A percentile compares a stretch with the other conserved stretches of the same genome.
These are phyloP conservation scores for Penicillium rolfsii DNA, from an alignment of 2,329 filamentous ascomycete genomes.

Conservation along the genomic window DNA sequence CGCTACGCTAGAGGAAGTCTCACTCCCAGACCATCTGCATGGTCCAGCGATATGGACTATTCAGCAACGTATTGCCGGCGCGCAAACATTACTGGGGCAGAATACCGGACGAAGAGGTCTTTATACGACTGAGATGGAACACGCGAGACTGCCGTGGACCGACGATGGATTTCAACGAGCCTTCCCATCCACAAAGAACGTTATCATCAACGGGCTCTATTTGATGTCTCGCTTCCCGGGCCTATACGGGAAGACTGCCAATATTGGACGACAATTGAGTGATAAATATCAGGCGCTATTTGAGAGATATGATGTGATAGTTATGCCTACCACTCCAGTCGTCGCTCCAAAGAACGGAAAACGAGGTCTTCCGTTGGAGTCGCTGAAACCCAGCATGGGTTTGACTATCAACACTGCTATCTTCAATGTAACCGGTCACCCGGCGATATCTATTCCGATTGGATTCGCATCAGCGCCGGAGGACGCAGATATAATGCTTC, in stretches of 20 bases:
- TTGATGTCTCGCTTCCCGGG: conserved; percentile 44
- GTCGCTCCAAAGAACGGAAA: conserved; percentile 32
- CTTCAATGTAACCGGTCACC: conserved; percentile 62
- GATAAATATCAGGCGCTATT: conserved; percentile 49
- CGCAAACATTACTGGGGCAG: conserved; percentile 48
- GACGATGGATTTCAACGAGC: conserved; percentile 55
- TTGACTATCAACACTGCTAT: conserved; percentile 60
- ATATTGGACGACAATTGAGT: conserved; percentile 44
- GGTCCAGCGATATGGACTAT: conserved; percentile 55
- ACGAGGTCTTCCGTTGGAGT: conserved; percentile 30
- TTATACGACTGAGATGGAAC: conserved; percentile 56
- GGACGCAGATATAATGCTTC: conserved; percentile 42
- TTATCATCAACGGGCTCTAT: conserved; percentile 47
- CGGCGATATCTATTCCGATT: conserved; percentile 57
- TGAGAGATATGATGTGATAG: conserved; percentile 43
- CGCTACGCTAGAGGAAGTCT: conserved; percentile 55
- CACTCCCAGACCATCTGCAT: conserved; percentile 52
- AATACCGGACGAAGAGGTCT: conserved; percentile 54
- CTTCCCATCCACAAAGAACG: conserved; percentile 50
- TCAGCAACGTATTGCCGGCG: conserved; percentile 45
- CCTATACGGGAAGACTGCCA: conserved; percentile 48
- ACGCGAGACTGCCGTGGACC: conserved; percentile 52
- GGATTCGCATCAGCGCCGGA: conserved; percentile 46
- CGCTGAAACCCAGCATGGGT: conserved; percentile 50
- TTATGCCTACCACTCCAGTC: conserved; percentile 45